Evolutionary conservation across 257 asterid species (phyloP), one percentile per base, ranked within the genome.

Genomic region (Oldenlandia corymbosa): DNA sequence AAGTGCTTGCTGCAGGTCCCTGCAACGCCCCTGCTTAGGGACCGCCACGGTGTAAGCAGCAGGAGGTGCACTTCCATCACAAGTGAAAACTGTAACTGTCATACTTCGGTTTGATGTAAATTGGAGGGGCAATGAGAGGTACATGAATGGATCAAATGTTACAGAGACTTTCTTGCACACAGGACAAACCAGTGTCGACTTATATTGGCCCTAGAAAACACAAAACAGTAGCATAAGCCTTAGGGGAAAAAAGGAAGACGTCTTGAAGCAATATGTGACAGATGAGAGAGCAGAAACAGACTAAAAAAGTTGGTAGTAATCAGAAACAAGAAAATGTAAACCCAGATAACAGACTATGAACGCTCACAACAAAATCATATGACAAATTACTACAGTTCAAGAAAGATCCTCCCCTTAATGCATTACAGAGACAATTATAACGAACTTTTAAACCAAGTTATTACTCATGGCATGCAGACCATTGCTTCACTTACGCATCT

Each of bases 91-190:
- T 34, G 99, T 93, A 49, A 93, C 88, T 2, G 95, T 85, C 96
- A 90, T 93, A 74, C 79, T 87, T 32, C 99, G 94, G 60, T 87
- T 77, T 61, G 89, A 81, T 27, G 99, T 83, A 4, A 95, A 78
- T 80, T 87, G 97, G 74, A 93, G 95, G 1, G 99, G 97, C 81
- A 93, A 64, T 58, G 99, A 93, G 45, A 93, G 89, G 68, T 93
- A 93, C 99, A 93, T 93, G 85, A 90, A 90, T 18, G 99, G 99
- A 78, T 93, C 99, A 53, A 93, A 93, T 62, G 97, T 93, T 46
- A 93, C 86, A 5, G 99, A 93, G 67, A 93, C 88, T 78, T 93
- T 93, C 71, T 84, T 83, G 74, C 99, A 93, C 52, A 73, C 82
- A 71, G 99, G 99, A 78, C 99, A 93, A 59, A 93, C 96, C 62